Conservation (phyloP, 1,284 basidiomycete species). For the Hemileia vastatrix region DNA sequence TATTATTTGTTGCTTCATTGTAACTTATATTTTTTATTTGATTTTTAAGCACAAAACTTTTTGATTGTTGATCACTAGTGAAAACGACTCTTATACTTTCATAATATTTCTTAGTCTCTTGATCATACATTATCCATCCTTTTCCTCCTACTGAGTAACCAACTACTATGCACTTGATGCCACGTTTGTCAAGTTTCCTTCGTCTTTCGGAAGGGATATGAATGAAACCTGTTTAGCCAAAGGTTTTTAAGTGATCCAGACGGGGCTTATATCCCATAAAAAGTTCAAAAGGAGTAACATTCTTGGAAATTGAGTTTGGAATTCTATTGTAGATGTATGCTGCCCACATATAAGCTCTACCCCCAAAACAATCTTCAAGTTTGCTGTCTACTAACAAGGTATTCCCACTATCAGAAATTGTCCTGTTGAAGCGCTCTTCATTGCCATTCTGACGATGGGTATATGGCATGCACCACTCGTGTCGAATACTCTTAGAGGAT, state of each 20-base stretch:
- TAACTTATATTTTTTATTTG: too few relatives aligned
- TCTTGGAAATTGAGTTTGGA: slow-evolving; percentile 5
- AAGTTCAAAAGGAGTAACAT: slow-evolving; percentile 2
- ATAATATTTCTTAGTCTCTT: too few relatives aligned
- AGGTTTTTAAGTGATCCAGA: neutral
- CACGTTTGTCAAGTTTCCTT: neutral
- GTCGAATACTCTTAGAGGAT: slow-evolving; percentile 2
- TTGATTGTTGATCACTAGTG: too few relatives aligned
- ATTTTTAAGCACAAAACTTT: too few relatives aligned
- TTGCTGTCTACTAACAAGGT: neutral
- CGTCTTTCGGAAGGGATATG: neutral
- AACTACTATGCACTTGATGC: neutral
- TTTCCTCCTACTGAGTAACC: neutral
- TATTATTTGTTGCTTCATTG: too few relatives aligned
- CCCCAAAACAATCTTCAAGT: slow-evolving; percentile 6
- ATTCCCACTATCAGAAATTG: neutral
- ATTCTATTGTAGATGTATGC: slow-evolving; percentile 4
- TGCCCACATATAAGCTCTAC: slow-evolving; percentile 1
- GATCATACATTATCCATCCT: neutral
- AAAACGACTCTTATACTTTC: too few relatives aligned
- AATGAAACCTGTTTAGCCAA: slow-evolving; percentile 3
- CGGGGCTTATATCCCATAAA: neutral
- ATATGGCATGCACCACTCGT: slow-evolving; percentile 7
- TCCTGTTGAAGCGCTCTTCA: slow-evolving; percentile 6
- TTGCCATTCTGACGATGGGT: slow-evolving; percentile 7